A percentile compares a stretch with the other conserved stretches of the same genome.
Conservation (phyloP, 495 filamentous ascomycete genomes). For the Margaritispora aquatica region DNA sequence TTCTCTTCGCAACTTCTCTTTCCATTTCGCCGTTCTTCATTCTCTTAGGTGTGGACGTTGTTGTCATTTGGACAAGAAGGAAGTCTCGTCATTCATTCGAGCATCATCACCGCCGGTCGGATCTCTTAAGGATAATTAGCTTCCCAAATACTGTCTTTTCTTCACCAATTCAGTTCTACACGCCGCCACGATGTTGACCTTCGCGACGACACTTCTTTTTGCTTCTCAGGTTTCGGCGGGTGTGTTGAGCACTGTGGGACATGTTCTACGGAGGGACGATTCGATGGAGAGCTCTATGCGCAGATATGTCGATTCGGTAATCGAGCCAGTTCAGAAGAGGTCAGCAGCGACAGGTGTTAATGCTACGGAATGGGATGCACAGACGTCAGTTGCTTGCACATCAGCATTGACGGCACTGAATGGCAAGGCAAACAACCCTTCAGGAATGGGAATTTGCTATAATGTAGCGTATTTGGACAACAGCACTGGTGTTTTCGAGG, state of each 20-base stretch:
- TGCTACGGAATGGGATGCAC: constrained; percentile 40
- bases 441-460: constrained; percentile 73
- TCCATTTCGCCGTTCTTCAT: constrained; percentile 13
- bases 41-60: constrained; percentile 6
- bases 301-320: constrained; percentile 21
- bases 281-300: constrained; percentile 19
- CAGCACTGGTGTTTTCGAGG: constrained; percentile 58
- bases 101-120: constrained; percentile 19
- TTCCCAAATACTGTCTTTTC: background rate
- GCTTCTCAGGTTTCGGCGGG: constrained; percentile 18
- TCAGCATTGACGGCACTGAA: constrained; percentile 38
- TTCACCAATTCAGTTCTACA: background rate
- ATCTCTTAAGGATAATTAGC: background rate
- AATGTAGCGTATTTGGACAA: constrained; percentile 61
- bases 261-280: constrained; percentile 11
- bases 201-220: constrained; percentile 21
- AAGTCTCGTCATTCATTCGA: constrained; percentile 14
- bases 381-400: constrained; percentile 45
- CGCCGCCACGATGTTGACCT: constrained; percentile 18
- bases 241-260: constrained; percentile 8
- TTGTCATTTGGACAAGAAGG: constrained; percentile 14
- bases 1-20: constrained; percentile 17
- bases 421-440: constrained; percentile 50
- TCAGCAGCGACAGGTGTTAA: constrained; percentile 30
- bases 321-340: constrained; percentile 19